Base-by-base conservation (phyloP, 75 land plant species). In the Gnetum montanum region DNA sequence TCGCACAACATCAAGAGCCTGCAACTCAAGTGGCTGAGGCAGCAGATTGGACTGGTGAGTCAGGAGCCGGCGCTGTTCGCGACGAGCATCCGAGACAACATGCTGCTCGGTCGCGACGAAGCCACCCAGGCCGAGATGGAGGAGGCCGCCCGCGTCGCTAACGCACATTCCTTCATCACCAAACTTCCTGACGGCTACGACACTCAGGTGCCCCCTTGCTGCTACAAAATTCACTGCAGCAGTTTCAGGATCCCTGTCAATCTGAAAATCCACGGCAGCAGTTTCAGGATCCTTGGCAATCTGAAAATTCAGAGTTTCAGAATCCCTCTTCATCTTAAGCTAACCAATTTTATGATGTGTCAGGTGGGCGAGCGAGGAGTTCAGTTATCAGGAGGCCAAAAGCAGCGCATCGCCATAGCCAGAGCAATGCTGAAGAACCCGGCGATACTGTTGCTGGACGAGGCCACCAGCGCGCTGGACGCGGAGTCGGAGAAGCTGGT, bases 321-420 rank as follows among this genome's bases (percentile, higher is more conserved):
- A n/a, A n/a, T n/a, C n/a, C n/a, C n/a, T n/a, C n/a, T n/a, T n/a
- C n/a, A n/a, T n/a, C n/a, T n/a, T n/a, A n/a, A n/a, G n/a, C n/a
- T n/a, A n/a, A n/a, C n/a, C n/a, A n/a, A n/a, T n/a, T n/a, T n/a
- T n/a, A n/a, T n/a, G n/a, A n/a, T n/a, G n/a, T n/a, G n/a, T n/a
- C 73, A 86, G 91, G 92, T 87, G 18, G 92, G 92, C 15, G 92
- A 87, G 44, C 71, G 88, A 52, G 92, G 92, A 15, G 45, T 80
- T 38, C 92, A 87, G 52, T 67, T 87, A 31, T 93, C 98, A 5
- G 98, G 98, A 13, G 98, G 98, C 18, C 98, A 93, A 64, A 93
- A 89, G 72, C 92, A 87, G 52, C 64, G 88, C 41, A 71, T 87
- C 34, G 92, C 92, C 8, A 87, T 87, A 37, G 92, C 88, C 20